phyloP scores from a whole-genome alignment of 495 filamentous ascomycete species.

The Bathelium albidoporum region DNA sequence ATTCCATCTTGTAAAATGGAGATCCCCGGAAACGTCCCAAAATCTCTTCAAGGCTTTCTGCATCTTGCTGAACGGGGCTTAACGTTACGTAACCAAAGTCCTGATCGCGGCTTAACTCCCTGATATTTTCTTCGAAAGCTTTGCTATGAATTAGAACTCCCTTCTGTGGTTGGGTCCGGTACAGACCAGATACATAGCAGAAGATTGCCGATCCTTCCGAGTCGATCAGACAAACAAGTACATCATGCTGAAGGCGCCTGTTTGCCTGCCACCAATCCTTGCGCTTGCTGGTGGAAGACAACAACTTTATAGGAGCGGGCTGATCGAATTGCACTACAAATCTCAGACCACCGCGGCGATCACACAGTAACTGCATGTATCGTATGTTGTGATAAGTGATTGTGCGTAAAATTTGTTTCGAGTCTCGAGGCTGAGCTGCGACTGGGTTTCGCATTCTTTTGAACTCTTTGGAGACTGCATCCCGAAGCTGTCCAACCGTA shows the following conservation, averaged over 20 bases:
- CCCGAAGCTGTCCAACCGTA: slow-evolving; percentile 50
- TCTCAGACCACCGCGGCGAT: slow-evolving; percentile 42
- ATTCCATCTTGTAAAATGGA: background rate
- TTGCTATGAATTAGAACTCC: no score
- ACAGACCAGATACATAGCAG: slow-evolving; percentile 39
- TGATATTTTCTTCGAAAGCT: slow-evolving; percentile 1
- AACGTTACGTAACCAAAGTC: slow-evolving; percentile 24
- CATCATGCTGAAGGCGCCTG: slow-evolving; percentile 45
- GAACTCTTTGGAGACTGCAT: slow-evolving; percentile 33
- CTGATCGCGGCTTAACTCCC: background rate
- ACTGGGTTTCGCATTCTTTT: slow-evolving; percentile 16
- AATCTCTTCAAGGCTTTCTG: background rate
- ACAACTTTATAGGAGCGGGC: slow-evolving; percentile 27
- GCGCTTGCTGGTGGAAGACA: slow-evolving; percentile 29
- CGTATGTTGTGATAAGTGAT: slow-evolving; percentile 33
- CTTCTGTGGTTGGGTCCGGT: background rate
- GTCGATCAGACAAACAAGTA: slow-evolving; percentile 49
- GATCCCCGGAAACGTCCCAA: background rate
- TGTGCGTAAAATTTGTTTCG: slow-evolving; percentile 26
- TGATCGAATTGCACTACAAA: slow-evolving; percentile 47
- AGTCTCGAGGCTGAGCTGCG: slow-evolving; percentile 6
- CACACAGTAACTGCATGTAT: slow-evolving; percentile 33
- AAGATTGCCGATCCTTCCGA: slow-evolving; percentile 41
- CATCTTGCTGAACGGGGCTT: background rate
- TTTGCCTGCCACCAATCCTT: slow-evolving; percentile 51